Evolutionary conservation across 2,329 filamentous ascomycete genomes (phyloP), one percentile per base, ranked within the genome.

Genomic region (Malbranchea cinnamomea): DNA sequence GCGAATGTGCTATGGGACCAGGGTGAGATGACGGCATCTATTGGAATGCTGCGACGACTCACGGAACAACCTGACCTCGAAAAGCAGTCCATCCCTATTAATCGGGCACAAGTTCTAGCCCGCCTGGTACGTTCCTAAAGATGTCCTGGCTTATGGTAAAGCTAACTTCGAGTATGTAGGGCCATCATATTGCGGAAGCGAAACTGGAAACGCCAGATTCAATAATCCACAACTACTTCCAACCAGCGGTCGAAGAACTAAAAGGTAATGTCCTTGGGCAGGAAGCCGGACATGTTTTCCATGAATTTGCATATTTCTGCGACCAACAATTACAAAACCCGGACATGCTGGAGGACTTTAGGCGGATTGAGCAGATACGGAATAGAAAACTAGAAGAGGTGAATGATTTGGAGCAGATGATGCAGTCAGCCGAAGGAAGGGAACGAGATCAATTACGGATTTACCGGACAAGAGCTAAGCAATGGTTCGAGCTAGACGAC

Each of bases 1-100:
- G 85, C 91, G 7, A 83, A 79, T 45, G 83, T 91, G 5, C 61
- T 98, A 1, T 98, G 89, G 87, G 83, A 91, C 38, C 79, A 93
- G 48, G 84, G 84, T 8, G 87, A 98, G 52, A 81, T 82, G 61
- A 72, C 77, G 12, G 73, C 81, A 0, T 93, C 89, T 0, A 93
- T 98, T 36, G 70, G 76, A 21, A 85, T 95, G 67, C 69, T 95
- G 12, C 78, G 87, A 45, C 68, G 71, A 24, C 66, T 94, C 7
- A 68, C 78, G 32, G 60, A 64, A 24, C 63, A 71, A 30, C 62
- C 65, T 22, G 65, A 71, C 16, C 53, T 81, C 2, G 70, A 70
- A 32, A 71, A 68, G 34, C 80, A 91, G 49, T 71, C 70, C 1
- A 71, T 92, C 25, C 57, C 66, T 2, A 68, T 92, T 17, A 82